phyloP scores from a whole-genome alignment of 805 yeast genomes.

The Saturnispora silvae region DNA sequence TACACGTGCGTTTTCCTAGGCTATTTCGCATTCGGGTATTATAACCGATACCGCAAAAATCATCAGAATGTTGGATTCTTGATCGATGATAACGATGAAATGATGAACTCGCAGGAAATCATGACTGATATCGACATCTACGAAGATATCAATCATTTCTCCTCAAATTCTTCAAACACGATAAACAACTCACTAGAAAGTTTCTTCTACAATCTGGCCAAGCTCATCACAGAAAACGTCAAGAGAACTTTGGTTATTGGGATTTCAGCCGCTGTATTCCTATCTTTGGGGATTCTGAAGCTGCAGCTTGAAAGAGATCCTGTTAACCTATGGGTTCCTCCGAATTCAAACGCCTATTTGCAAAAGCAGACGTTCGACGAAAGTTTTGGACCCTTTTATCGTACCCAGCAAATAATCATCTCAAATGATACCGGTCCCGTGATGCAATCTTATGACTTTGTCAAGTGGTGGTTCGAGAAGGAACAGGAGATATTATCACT shows the following conservation, averaged over 20 bases:
- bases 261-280: constrained; percentile 29
- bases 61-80: constrained; percentile 1
- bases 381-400: constrained; percentile 83
- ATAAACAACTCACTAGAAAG: constrained; percentile 39
- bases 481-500: constrained; percentile 43
- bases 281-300: constrained; percentile 42
- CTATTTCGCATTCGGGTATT: constrained; percentile 1
- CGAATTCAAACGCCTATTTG: constrained; percentile 54
- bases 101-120: constrained; percentile 1
- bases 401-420: constrained; percentile 76
- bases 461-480: constrained; percentile 84
- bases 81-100: constrained; percentile 10
- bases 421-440: constrained; percentile 63
- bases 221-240: constrained; percentile 54
- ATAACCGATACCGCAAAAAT: background rate
- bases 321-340: constrained; percentile 81
- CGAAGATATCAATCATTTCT: constrained; percentile 6
- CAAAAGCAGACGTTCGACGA: constrained; percentile 65
- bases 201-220: constrained; percentile 41
- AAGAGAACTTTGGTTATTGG: constrained; percentile 36
- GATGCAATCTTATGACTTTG: constrained; percentile 45
- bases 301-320: constrained; percentile 70
- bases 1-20: constrained; percentile 26
- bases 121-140: constrained; percentile 1
- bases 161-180: constrained; percentile 30